Conservation (phyloP, 2,329 filamentous ascomycete species). For the Paecilomyces dactylethromorphus region DNA sequence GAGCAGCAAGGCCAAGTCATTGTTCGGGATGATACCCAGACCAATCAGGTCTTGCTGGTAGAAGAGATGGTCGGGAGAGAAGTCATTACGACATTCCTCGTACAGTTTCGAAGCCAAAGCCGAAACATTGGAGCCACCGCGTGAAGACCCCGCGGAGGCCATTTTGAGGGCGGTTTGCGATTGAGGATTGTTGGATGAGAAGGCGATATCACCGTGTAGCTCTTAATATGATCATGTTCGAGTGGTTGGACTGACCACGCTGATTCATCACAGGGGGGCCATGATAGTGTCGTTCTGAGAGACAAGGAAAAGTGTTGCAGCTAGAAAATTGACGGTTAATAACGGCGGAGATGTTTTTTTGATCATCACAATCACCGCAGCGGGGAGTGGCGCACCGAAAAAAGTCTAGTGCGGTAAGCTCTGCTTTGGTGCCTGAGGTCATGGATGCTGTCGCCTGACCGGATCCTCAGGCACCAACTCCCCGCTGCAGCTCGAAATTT, state of each 20-base stretch:
- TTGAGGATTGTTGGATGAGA: slow-evolving; percentile 7
- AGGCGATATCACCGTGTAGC: slow-evolving; percentile 10
- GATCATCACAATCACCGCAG: background rate
- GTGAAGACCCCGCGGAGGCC: slow-evolving; percentile 27
- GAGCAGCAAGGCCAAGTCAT: slow-evolving; percentile 36
- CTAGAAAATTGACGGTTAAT: background rate
- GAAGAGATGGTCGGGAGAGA: slow-evolving; percentile 37
- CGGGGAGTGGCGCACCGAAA: background rate
- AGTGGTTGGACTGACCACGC: slow-evolving; percentile 1
- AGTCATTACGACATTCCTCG: slow-evolving; percentile 35
- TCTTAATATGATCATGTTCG: slow-evolving; percentile 22
- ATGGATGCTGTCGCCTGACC: background rate
- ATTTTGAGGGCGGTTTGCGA: slow-evolving; percentile 14
- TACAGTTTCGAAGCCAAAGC: slow-evolving; percentile 41
- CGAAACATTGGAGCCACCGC: slow-evolving; percentile 17
- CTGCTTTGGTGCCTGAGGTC: background rate
- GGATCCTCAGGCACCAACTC: slow-evolving; percentile 17
- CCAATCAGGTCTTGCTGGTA: slow-evolving; percentile 40
- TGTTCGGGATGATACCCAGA: slow-evolving; percentile 37
- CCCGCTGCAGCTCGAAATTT: slow-evolving; percentile 33
- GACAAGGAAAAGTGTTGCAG: background rate
- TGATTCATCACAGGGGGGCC: background rate
- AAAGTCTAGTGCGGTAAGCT: background rate
- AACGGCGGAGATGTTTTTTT: background rate
- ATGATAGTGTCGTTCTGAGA: background rate